Base-by-base conservation (phyloP, 2,329 filamentous ascomycete species). In the Tetracladium maxilliforme region DNA sequence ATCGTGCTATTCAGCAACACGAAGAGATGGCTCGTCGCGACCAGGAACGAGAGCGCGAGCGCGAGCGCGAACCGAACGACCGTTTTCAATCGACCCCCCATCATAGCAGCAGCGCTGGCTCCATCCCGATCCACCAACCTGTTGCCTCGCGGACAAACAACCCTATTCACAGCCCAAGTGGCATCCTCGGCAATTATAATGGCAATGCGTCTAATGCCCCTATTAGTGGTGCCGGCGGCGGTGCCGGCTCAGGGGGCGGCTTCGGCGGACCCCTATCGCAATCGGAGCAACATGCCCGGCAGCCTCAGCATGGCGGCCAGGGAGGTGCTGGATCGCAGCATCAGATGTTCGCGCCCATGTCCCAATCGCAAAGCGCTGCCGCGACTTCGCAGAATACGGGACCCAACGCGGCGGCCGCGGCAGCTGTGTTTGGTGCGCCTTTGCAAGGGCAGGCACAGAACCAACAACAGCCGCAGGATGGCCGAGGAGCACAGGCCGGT, bases 51-150 rank as follows among this genome's bases (percentile, higher is more conserved):
- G 73, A 80, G 36, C 64, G 74, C 44, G 63, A 68, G 30, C 55
- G 68, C 36, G 71, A 81, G 35, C 58, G 66, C 37, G 61, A 66
- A 35, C 58, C 67, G 30, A 61, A 68, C 44, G 72, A 76, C 21
- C 66, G 70, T 25, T 74, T 72, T 42, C 76, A 74, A 38, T 65
- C 69, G 12, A 45, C 49, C 25, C 68, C 79, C 31, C 72, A 77
- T 14, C 83, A 90, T 44, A 86, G 94, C 49, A 90, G 78, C 52
- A 86, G 81, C 44, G 75, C 81, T 19, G 82, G 78, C 29, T 83
- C 86, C 4, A 81, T 93, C 27, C 83, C 86, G 27, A 76, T 95
- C 40, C 87, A 95, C 51, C 87, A 95, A 49, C 87, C 87, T 5
- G 84, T 94, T 30, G 87, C 87, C 33, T 72, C 84, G 44, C 62